Evolutionary conservation across 2,329 filamentous ascomycete genomes (phyloP).

Genomic region (Venturiaceae sp.): DNA sequence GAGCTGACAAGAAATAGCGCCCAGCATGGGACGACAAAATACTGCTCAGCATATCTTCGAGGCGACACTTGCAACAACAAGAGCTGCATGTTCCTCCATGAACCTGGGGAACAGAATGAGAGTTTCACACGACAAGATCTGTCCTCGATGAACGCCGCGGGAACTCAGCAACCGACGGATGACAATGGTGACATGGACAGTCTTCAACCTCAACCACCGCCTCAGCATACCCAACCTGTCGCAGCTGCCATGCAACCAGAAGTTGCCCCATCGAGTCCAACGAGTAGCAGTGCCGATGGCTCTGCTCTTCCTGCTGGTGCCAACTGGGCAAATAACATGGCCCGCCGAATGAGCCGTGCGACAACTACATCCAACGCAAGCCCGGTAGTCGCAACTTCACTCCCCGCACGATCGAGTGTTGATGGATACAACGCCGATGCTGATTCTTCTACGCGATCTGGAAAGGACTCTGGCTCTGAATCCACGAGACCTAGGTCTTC

Average conservation of each 20-base stretch:
- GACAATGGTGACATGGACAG: slow-evolving; percentile 42
- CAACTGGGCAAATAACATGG: slow-evolving; percentile 75
- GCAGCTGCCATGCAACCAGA: slow-evolving; percentile 54
- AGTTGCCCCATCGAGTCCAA: slow-evolving; percentile 51
- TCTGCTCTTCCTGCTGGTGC: slow-evolving; percentile 90
- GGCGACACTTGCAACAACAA: slow-evolving; percentile 92
- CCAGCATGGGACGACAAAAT: slow-evolving; percentile 88
- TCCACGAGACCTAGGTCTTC: slow-evolving; percentile 6
- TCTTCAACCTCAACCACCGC: slow-evolving; percentile 29
- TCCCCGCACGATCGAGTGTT: slow-evolving; percentile 20
- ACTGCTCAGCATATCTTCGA: slow-evolving; percentile 92
- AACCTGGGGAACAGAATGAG: slow-evolving; percentile 95
- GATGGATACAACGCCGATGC: not conserved
- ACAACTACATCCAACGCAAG: slow-evolving; percentile 76
- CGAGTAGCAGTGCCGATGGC: slow-evolving; percentile 57
- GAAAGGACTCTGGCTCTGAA: not conserved
- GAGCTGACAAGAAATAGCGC: slow-evolving; percentile 33
- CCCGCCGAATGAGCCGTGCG: slow-evolving; percentile 65
- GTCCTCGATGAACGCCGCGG: slow-evolving; percentile 87
- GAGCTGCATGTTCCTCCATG: slow-evolving; percentile 96
- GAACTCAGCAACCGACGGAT: slow-evolving; percentile 49
- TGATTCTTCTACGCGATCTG: not conserved
- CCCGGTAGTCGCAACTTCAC: slow-evolving; percentile 51
- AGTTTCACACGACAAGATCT: slow-evolving; percentile 92
- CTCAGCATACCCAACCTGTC: slow-evolving; percentile 39